Evolutionary conservation across 2,329 filamentous ascomycete species (phyloP), one percentile per base, ranked within the genome.

Genomic region (Geosmithia putterillii): DNA sequence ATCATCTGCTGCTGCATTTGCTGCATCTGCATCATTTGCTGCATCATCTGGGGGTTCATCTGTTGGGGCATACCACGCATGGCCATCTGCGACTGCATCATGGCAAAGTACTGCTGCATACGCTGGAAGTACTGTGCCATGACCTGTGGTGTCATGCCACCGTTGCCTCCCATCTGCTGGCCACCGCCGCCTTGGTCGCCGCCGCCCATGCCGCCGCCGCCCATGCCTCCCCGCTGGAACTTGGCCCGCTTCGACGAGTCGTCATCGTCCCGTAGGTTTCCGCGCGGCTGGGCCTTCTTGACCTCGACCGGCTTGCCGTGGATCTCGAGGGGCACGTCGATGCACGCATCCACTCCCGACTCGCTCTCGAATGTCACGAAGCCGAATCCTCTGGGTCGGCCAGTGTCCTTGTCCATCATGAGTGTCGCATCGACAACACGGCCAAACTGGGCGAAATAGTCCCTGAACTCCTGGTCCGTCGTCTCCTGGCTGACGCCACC

Each of bases 401-500:
- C 92, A 1, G 92, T 98, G 61, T 98, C 92, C 65, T 98, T 98
- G 62, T 98, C 92, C 81, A 98, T 98, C 92, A 98, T 98, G 2
- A 98, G 78, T 0, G 92, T 98, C 2, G 92, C 92, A 64, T 98
- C 92, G 35, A 98, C 83, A 18, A 98, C 92, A 47, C 90, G 82
- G 22, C 92, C 92, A 55, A 96, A 98, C 57, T 95, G 86, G 56
- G 85, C 87, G 66, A 98, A 98, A 65, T 95, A 98, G 47, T 92
- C 83, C 57, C 87, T 88, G 61, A 98, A 98, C 59, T 96, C 88
- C 48, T 89, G 82, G 56, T 98, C 92, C 1, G 87, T 95, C 0
- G 90, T 92, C 56, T 98, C 92, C 65, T 96, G 92, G 62, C 86
- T 94, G 45, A 98, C 92, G 56, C 92, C 92, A 25, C 92, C 92